Conservation (phyloP, 371 early-diverging fungal genomes). For the Conidiobolus incongruus region DNA sequence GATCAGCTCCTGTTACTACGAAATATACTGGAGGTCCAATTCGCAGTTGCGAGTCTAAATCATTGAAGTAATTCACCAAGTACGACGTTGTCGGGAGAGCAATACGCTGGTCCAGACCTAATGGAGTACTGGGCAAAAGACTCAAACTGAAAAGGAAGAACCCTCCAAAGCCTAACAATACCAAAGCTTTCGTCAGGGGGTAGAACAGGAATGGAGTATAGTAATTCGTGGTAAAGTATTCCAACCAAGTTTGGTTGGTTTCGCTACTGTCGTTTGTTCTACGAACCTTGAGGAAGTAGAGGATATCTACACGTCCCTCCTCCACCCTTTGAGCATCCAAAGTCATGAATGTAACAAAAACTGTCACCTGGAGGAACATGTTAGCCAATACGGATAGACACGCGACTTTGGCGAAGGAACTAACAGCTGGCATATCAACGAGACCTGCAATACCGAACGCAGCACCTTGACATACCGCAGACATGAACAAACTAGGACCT, state of each 20-base stretch:
- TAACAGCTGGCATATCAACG: slow-evolving; percentile 58
- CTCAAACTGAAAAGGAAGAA: slow-evolving; percentile 22
- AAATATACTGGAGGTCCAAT: slow-evolving; percentile 60
- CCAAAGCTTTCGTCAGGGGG: slow-evolving; percentile 16
- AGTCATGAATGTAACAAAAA: slow-evolving; percentile 37
- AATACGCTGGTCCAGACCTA: slow-evolving; percentile 42
- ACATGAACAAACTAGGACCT: slow-evolving; percentile 47
- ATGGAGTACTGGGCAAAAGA: slow-evolving; percentile 20
- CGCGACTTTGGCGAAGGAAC: slow-evolving; percentile 47
- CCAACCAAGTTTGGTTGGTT: too few relatives aligned
- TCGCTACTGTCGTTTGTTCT: too few relatives aligned
- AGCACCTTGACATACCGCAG: slow-evolving; percentile 38
- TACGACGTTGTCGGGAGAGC: slow-evolving; percentile 49
- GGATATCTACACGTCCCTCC: slow-evolving; percentile 30
- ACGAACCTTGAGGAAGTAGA: slow-evolving; percentile 31
- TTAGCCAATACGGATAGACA: slow-evolving; percentile 46
- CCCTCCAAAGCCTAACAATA: slow-evolving; percentile 26
- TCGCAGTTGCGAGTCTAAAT: slow-evolving; percentile 32
- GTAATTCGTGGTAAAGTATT: too few relatives aligned
- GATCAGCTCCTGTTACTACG: slow-evolving; percentile 28
- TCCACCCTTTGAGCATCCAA: slow-evolving; percentile 32
- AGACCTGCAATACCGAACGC: slow-evolving; percentile 45
- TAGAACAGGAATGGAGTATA: slow-evolving; percentile 31
- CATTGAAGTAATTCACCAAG: slow-evolving; percentile 41
- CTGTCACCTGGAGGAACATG: slow-evolving; percentile 46